phyloP scores from a whole-genome alignment of 2,329 filamentous ascomycete genomes.

The Penicillium capsulatum region DNA sequence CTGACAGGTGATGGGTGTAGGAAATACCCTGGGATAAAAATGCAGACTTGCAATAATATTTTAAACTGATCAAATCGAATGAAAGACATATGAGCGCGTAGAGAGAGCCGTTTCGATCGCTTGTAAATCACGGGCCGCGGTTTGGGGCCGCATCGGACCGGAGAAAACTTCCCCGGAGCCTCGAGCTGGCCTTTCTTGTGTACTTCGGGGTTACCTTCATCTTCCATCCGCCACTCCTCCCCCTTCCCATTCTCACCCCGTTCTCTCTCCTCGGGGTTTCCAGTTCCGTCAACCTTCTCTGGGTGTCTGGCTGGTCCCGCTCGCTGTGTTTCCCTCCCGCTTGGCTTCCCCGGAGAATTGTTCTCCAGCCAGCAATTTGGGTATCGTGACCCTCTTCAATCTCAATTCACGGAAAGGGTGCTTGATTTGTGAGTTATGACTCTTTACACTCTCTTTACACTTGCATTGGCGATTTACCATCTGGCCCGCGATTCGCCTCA shows the following conservation, averaged over 20 bases:
- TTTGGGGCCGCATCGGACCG: slow-evolving; percentile 11
- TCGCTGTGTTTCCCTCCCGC: slow-evolving; percentile 2
- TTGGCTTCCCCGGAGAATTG: slow-evolving; percentile 10
- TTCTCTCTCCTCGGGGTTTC: slow-evolving; percentile 11
- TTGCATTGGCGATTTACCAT: slow-evolving; percentile 1
- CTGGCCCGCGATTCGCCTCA: too few relatives aligned
- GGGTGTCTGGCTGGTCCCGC: slow-evolving; percentile 17
- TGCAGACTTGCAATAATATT: too few relatives aligned
- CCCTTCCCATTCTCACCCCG: slow-evolving; percentile 9
- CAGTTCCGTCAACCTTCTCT: slow-evolving; percentile 15
- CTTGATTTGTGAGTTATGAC: slow-evolving; percentile 8
- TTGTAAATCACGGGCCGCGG: neutral
- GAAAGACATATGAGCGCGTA: too few relatives aligned
- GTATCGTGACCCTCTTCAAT: slow-evolving; percentile 3
- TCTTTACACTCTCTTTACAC: too few relatives aligned
- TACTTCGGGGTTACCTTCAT: slow-evolving; percentile 21
- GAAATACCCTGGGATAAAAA: too few relatives aligned
- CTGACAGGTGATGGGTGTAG: too few relatives aligned
- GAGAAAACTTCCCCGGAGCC: slow-evolving; percentile 26
- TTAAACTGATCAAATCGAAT: too few relatives aligned
- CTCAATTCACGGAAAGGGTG: slow-evolving; percentile 8
- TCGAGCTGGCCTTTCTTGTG: slow-evolving; percentile 28
- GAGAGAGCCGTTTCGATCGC: too few relatives aligned
- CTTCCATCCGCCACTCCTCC: slow-evolving; percentile 18
- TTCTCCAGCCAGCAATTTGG: slow-evolving; percentile 5